These are phyloP conservation scores for Colletotrichum acutatum DNA, from an alignment of 2,329 filamentous ascomycete genomes.

Conservation along the genomic window DNA sequence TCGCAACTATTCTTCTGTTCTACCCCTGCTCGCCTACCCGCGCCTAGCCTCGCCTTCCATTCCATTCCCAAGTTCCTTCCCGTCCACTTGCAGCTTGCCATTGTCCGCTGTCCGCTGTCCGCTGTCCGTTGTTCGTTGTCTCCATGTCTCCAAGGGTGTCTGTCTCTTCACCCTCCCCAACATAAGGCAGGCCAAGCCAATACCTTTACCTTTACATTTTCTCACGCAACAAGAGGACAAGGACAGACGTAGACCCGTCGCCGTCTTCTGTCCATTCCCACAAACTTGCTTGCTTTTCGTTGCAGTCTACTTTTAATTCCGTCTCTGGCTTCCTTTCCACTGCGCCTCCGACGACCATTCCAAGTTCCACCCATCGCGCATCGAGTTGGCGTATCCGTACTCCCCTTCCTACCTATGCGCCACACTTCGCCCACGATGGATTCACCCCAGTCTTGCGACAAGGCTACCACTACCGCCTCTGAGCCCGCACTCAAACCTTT, in stretches of 20 bases:
- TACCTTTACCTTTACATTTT: not conserved
- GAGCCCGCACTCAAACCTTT: conserved; percentile 36
- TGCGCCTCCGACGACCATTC: not conserved
- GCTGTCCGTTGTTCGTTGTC: not conserved
- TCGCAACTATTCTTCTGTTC: not conserved
- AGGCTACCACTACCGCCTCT: conserved; percentile 39
- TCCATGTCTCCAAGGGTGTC: conserved; percentile 9
- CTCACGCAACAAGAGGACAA: conserved; percentile 12
- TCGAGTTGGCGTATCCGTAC: not conserved
- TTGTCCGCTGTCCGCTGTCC: not conserved
- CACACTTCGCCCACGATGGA: conserved; percentile 45
- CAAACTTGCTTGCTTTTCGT: not conserved
- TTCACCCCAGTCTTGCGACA: conserved; percentile 45
- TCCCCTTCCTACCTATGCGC: conserved; percentile 1
- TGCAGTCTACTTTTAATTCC: not conserved
- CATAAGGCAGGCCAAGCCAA: not conserved
- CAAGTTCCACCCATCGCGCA: not conserved
- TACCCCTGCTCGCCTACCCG: not conserved
- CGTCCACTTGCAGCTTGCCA: conserved; percentile 5
- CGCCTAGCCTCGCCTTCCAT: not conserved
- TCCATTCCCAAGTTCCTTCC: not conserved
- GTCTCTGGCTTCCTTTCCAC: not conserved
- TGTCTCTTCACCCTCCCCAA: conserved; percentile 9
- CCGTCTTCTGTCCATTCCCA: not conserved
- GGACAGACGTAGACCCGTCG: conserved; percentile 13